Evolutionary conservation across 805 yeast species (phyloP).

Genomic region (Yamadazyma phyllophila): DNA sequence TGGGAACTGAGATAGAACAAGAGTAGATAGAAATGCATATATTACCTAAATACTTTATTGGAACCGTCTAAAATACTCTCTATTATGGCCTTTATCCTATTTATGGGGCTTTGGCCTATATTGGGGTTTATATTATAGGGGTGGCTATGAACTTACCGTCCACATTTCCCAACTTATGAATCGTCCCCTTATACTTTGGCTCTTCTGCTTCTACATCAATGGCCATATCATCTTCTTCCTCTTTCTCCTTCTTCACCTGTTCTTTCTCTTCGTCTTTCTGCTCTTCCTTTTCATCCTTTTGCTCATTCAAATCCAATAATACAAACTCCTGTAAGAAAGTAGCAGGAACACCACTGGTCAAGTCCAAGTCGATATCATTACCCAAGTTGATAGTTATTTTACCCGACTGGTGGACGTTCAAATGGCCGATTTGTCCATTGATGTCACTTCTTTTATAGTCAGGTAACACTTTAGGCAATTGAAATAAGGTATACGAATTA

Average conservation of each 20-base stretch:
- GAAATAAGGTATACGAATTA: slow-evolving; percentile 39
- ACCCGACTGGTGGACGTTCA: slow-evolving; percentile 83
- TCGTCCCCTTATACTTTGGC: slow-evolving; percentile 20
- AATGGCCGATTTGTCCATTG: slow-evolving; percentile 65
- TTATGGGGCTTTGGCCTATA: no score
- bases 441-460: slow-evolving; percentile 20
- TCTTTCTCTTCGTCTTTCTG: slow-evolving; percentile 8
- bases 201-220: slow-evolving; percentile 3
- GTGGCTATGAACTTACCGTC: slow-evolving; percentile 32
- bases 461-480: slow-evolving; percentile 49
- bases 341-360: slow-evolving; percentile 67
- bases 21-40: not conserved
- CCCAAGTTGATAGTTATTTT: slow-evolving; percentile 74
- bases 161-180: slow-evolving; percentile 29
- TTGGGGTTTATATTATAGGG: slow-evolving; percentile 6
- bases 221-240: slow-evolving; percentile 21
- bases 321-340: slow-evolving; percentile 74
- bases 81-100: no score
- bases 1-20: slow-evolving; percentile 8
- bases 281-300: slow-evolving; percentile 34
- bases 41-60: no score
- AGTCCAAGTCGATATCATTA: slow-evolving; percentile 57
- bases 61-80: no score
- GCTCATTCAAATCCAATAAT: slow-evolving; percentile 41
- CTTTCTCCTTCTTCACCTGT: not conserved